Conservation (phyloP, 1,139 yeast species). For the Komagataea norvegica region DNA sequence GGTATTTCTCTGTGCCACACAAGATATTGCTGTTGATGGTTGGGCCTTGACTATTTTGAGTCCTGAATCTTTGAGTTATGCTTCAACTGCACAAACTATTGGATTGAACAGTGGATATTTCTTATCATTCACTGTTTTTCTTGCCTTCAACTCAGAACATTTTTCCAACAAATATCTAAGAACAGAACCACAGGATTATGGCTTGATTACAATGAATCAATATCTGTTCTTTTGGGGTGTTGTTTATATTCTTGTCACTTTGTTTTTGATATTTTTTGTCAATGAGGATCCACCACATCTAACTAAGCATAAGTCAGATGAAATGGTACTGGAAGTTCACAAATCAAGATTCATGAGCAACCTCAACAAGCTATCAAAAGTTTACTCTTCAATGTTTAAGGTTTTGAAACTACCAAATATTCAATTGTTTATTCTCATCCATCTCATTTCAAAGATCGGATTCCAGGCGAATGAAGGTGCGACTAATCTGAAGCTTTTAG, state of each 20-base stretch:
- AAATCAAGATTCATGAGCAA: constrained; percentile 6
- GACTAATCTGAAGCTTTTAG: constrained; percentile 86
- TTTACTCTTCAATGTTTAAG: constrained; percentile 73
- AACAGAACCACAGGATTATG: constrained; percentile 51
- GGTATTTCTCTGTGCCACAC: constrained; percentile 91
- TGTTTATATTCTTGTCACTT: constrained; percentile 64
- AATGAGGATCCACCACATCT: constrained; percentile 65
- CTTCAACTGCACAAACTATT: constrained; percentile 95
- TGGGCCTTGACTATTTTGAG: constrained; percentile 93
- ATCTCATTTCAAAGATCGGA: constrained; percentile 80
- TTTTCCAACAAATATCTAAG: constrained; percentile 85
- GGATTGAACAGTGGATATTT: constrained; percentile 95
- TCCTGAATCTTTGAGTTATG: constrained; percentile 78
- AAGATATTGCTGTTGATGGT: constrained; percentile 98
- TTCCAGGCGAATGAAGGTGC: constrained; percentile 97
- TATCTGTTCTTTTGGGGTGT: constrained; percentile 79
- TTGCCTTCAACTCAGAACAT: constrained; percentile 88
- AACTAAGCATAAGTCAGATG: constrained; percentile 28
- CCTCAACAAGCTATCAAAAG: constrained; percentile 26
- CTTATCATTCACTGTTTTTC: constrained; percentile 80
- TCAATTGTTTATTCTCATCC: constrained; percentile 67
- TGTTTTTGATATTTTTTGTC: constrained; percentile 49
- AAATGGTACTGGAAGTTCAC: constrained; percentile 23
- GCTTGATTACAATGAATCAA: constrained; percentile 66
- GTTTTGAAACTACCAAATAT: constrained; percentile 75